Base-by-base conservation (phyloP, 139 green algal species). In the Haematococcus lacustris region DNA sequence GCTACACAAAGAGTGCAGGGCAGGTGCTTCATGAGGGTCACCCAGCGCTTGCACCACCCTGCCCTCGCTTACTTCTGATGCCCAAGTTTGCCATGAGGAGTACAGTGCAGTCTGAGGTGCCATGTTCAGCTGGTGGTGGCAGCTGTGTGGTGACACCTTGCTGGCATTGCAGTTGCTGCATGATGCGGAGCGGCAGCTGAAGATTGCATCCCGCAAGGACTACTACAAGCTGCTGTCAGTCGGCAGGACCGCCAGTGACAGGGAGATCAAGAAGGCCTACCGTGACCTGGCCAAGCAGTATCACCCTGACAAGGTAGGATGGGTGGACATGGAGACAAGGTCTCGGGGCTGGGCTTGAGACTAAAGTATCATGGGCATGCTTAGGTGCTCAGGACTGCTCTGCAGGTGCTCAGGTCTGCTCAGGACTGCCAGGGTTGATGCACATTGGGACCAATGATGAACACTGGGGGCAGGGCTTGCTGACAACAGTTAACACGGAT, bases 181-280 rank as follows among this genome's bases (percentile, higher is more conserved):
- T 9, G 83, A 86, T 47, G 70, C 77, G n/a, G 83, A 88, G 53
- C 66, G 61, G 71, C 68, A 47, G 51, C 73, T 84, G 13, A 86
- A 88, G 80, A 78, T 87, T 51, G 34, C 61, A 13, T 71, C 81
- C 70, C 71, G 81, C 9, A 88, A 89, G 37, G 82, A 93, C 73
- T 93, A 91, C 77, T 93, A 93, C 80, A 80, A 80, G 41, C 43
- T 72, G 25, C 9, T 35, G 26, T n/a, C 57, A 13, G 57, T 65
- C 9, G 25, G 28, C 2, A 75, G 77, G 41, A 66, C 69, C 34
- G 88, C 88, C 1, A 77, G 32, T 17, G 80, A 88, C 1, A 57
- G 66, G 1, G 88, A 93, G 28, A 88, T 96, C 72, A 92, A 91
- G 37, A 73, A 68, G 61, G 88, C 88, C 2, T 97, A 94, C 76